Conservation (phyloP, 2,329 filamentous ascomycete genomes). For the Ampelomyces quisqualis region DNA sequence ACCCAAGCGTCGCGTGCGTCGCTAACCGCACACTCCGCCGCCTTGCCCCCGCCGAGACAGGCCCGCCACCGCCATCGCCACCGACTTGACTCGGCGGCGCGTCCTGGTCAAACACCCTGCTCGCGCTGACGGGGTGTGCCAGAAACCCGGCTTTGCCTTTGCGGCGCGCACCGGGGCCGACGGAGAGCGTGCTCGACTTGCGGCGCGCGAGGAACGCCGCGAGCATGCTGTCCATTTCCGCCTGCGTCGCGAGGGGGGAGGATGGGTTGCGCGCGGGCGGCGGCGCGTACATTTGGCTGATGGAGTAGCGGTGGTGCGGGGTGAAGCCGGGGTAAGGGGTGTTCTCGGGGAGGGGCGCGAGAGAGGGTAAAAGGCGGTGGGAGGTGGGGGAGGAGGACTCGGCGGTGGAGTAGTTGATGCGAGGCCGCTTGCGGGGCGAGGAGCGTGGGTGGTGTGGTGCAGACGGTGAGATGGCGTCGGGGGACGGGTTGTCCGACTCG, state of each 20-base stretch:
- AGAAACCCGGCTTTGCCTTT: slow-evolving; percentile 15
- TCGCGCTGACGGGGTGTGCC: slow-evolving; percentile 17
- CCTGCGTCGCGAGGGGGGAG: no score
- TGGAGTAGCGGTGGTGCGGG: no score
- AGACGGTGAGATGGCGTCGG: background rate
- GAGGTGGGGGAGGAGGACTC: background rate
- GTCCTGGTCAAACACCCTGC: slow-evolving; percentile 13
- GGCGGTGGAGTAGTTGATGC: slow-evolving; percentile 12
- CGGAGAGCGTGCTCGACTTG: slow-evolving; percentile 11
- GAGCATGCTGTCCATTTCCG: no score
- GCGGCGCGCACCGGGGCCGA: slow-evolving; percentile 3
- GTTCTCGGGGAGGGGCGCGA: no score
- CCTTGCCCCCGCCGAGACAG: background rate
- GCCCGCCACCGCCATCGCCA: background rate
- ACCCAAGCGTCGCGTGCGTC: no score
- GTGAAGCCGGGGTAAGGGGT: no score
- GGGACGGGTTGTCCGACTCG: slow-evolving; percentile 1
- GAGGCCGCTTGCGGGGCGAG: slow-evolving; percentile 13
- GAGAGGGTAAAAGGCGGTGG: background rate
- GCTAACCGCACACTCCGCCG: slow-evolving; percentile 4
- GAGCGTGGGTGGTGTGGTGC: background rate
- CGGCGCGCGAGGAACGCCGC: no score
- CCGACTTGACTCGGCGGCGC: slow-evolving; percentile 12
- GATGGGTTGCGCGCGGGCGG: no score
- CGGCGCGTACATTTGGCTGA: no score